Evolutionary conservation across 2,329 filamentous ascomycete species (phyloP).

Genomic region (Sporothrix globosa): DNA sequence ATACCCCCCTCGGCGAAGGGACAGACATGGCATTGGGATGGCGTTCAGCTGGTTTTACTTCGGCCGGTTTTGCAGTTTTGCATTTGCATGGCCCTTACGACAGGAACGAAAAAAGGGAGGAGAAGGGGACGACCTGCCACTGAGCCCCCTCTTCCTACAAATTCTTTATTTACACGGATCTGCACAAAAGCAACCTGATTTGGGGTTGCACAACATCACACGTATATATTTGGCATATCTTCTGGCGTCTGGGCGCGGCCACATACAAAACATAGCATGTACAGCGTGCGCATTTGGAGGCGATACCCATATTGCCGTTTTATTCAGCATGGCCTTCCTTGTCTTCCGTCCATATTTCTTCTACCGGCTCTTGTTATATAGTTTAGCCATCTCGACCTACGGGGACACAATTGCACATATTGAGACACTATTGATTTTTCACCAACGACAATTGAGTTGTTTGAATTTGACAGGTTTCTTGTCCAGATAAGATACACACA

Average conservation of each 20-base stretch:
- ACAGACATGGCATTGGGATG: neutral
- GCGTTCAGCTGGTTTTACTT: neutral
- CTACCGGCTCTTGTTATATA: neutral
- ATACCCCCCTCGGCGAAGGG: neutral
- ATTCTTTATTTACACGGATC: too few species aligned
- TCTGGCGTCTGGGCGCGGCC: constrained; percentile 2
- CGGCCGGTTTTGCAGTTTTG: neutral
- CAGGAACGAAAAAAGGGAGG: neutral
- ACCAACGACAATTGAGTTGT: neutral
- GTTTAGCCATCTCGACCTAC: neutral
- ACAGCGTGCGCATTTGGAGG: neutral
- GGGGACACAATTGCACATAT: neutral
- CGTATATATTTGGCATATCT: neutral
- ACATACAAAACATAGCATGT: constrained; percentile 10
- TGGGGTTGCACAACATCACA: neutral
- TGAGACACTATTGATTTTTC: neutral
- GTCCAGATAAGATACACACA: neutral
- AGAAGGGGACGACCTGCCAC: neutral
- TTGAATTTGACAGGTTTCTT: too few species aligned
- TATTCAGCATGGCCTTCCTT: neutral
- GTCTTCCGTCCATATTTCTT: neutral
- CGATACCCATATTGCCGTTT: neutral
- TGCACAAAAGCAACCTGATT: neutral
- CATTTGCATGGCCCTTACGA: neutral
- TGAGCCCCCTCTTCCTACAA: neutral